Base-by-base conservation (phyloP, 108 stramenopile species). In the Aurantiochytrium sp. region DNA sequence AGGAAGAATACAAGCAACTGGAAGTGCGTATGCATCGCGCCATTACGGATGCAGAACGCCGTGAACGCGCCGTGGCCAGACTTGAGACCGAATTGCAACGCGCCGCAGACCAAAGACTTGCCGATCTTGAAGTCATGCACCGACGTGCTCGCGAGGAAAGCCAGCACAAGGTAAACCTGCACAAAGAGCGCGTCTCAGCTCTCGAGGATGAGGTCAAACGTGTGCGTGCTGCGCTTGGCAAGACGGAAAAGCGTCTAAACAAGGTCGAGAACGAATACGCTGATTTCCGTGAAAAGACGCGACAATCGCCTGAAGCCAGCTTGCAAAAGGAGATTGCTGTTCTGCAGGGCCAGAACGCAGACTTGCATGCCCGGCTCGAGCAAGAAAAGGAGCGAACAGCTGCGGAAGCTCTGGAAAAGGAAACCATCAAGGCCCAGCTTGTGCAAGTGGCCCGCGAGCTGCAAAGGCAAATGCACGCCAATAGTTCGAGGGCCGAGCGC, bases 301-400 rank as follows among this genome's bases (percentile, higher is more conserved):
- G 91, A 43, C 51, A 90, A 28, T 89, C 92, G 3, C 90, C 92
- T 1, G 92, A 92, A 69, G 92, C 91, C 47, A 90, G 72, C 28
- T 59, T 92, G 83, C 88, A 87, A 72, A 88, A 91, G 60, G 91
- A 92, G 53, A 72, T 92, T 28, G 89, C 91, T 18, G 53, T 53
- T n/a, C 45, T 92, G 43, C 72, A 91, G 89, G 92, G 91, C 6
- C 91, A 91, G 16, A 89, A 89, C 28, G 92, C 90, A 0, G 91
- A 91, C 44, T 91, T 91, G 18, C 42, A 8, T 5, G 87, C 72
- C 21, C 83, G 88, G 44, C 83, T 92, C 23, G 89, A 92, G 89
- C 87, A 91, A n/a, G 92, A 91, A 58, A 87, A 88, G 55, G 91
- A 87, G 51, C 21, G 43, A 25, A 90, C 64, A 43, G 91, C 89